Percentiles rank a stretch among this genome's conserved stretches.
phyloP scores from a whole-genome alignment of 2,329 filamentous ascomycete genomes.

The Paramyrothecium sp. region DNA sequence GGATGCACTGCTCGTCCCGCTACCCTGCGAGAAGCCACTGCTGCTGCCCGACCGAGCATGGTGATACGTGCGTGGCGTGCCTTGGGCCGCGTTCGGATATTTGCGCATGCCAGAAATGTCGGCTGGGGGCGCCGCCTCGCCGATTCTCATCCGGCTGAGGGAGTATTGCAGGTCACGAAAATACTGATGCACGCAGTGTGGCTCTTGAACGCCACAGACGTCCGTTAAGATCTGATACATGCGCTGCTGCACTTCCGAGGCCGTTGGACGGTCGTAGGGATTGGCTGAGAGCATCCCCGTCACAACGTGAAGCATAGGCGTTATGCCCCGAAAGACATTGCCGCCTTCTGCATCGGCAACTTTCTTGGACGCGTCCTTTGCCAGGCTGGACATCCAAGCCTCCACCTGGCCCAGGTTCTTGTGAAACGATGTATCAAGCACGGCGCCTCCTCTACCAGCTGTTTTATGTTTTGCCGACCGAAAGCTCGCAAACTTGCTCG shows the following conservation, averaged over 20 bases:
- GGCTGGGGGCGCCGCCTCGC: constrained; percentile 1
- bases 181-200: constrained; percentile 54
- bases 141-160: constrained; percentile 18
- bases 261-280: constrained; percentile 52
- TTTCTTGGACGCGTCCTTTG: constrained; percentile 56
- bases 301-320: constrained; percentile 51
- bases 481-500: constrained; percentile 64
- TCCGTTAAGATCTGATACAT: constrained; percentile 53
- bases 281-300: constrained; percentile 52
- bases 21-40: constrained; percentile 32
- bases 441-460: constrained; percentile 55
- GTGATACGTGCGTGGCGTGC: constrained; percentile 21
- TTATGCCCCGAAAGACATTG: constrained; percentile 47
- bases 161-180: constrained; percentile 27
- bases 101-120: neutral
- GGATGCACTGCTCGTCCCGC: constrained; percentile 23
- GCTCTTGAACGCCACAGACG: constrained; percentile 44
- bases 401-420: constrained; percentile 67
- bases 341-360: constrained; percentile 35
- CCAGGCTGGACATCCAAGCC: constrained; percentile 63
- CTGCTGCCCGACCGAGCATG: constrained; percentile 31
- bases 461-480: constrained; percentile 64
- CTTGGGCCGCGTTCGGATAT: constrained; percentile 24
- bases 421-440: constrained; percentile 70
- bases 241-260: constrained; percentile 49